Evolutionary conservation across 2,329 filamentous ascomycete species (phyloP).

Genomic region (Colletotrichum liaoningense): DNA sequence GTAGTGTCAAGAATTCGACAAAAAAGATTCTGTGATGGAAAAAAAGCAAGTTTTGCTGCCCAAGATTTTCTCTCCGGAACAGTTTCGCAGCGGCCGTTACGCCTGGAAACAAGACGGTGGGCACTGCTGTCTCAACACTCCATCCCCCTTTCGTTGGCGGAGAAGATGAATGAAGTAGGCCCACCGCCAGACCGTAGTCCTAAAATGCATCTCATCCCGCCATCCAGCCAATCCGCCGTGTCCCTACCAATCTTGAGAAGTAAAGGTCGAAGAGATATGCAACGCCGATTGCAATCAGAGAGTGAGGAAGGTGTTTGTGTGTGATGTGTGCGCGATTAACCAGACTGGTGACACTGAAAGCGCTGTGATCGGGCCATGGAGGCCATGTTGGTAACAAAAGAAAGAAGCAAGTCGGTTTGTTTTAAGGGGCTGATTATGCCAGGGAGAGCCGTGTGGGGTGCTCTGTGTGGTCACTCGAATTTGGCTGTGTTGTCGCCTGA

Average conservation of each 20-base stretch:
- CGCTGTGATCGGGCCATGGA: conserved; percentile 20
- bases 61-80: conserved; percentile 18
- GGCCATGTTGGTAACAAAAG: conserved; percentile 30
- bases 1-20: conserved; percentile 12
- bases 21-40: conserved; percentile 18
- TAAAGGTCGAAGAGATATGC: conserved; percentile 29
- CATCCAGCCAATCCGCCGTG: conserved; percentile 26
- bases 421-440: conserved; percentile 19
- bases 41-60: conserved; percentile 30
- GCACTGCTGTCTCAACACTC: background rate
- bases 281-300: conserved; percentile 32
- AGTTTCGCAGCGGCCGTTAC: conserved; percentile 32
- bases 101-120: conserved; percentile 30
- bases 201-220: conserved; percentile 35
- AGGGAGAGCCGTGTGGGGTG: conserved; percentile 6
- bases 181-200: conserved; percentile 28
- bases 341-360: conserved; percentile 20
- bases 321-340: conserved; percentile 14
- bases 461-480: conserved; percentile 20
- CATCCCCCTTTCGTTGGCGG: no score
- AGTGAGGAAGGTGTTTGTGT: conserved; percentile 20
- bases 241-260: conserved; percentile 36
- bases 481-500: background rate
- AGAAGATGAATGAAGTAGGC: no score
- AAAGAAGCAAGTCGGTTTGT: conserved; percentile 19